Base-by-base conservation (phyloP, 352 stramenopile species). In the Phytophthora europaea region DNA sequence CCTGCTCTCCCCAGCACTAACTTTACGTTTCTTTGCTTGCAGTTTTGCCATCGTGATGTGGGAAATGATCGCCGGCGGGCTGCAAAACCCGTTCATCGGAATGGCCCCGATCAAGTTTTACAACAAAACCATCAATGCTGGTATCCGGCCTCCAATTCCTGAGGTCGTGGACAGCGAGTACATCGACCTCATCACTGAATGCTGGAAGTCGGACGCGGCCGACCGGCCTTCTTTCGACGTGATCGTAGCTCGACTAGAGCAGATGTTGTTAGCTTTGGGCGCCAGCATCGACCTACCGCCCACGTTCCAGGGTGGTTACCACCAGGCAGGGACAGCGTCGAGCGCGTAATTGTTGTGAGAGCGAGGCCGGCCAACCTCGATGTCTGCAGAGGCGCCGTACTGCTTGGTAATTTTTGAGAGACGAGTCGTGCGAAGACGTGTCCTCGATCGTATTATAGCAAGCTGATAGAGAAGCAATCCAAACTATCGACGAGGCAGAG, bases 31-130 rank as follows among this genome's bases (percentile, higher is more conserved):
- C 13, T 31, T 43, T 33, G 36, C n/a, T 31, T 31, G 36, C 43
- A 96, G 90, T 68, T 96, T 97, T 78, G 90, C 89, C 22, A 91
- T 97, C 61, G 90, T 97, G 20, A 97, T 97, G 90, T 97, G 90
- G 90, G 90, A 97, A 76, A 96, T 97, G 84, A 89, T 97, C 47
- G 90, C 90, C n/a, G 88, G 87, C 23, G 79, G 73, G 6, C 61
- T 90, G 50, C 85, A 93, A 55, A 97, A 97, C 61, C 89, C 84
- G 58, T 97, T 97, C 73, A 93, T 97, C 53, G 90, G 90, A 43
- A 97, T 97, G 90, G 90, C 90, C 7, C 90, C 90, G 12, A 94
- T 97, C 75, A 97, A 97, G 64, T 97, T 96, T 62, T 97, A 97
- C 80, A 94, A 95, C 72, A 90, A 97, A 66, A 94, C 89, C 13